These are phyloP conservation scores for Castanopsis chinensis DNA, from an alignment of 306 rosid genomes.

Conservation along the genomic window DNA sequence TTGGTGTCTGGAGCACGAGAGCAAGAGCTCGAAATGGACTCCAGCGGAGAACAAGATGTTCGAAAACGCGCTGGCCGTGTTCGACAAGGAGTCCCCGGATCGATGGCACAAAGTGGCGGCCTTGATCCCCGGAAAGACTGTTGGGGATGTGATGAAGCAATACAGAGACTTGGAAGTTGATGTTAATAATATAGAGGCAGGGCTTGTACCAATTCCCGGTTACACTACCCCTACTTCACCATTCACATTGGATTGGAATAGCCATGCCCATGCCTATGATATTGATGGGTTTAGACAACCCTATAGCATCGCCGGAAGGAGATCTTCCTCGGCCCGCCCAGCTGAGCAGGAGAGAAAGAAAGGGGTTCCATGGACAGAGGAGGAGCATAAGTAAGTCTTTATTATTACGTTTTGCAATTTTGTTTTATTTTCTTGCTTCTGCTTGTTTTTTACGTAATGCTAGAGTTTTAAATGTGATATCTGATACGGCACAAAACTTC, in stretches of 20 bases:
- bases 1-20: slow-evolving; percentile 52
- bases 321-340: slow-evolving; percentile 47
- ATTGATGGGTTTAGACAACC: slow-evolving; percentile 54
- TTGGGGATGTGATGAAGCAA: slow-evolving; percentile 63
- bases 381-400: slow-evolving; percentile 75
- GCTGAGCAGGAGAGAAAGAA: slow-evolving; percentile 82
- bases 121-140: slow-evolving; percentile 77
- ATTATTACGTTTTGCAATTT: too few relatives aligned
- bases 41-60: slow-evolving; percentile 78
- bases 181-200: slow-evolving; percentile 79
- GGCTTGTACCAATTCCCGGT: slow-evolving; percentile 72
- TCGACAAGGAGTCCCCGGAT: slow-evolving; percentile 74
- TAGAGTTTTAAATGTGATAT: background rate
- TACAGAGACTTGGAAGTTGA: slow-evolving; percentile 71
- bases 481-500: background rate
- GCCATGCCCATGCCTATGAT: slow-evolving; percentile 46
- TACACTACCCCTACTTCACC: slow-evolving; percentile 42
- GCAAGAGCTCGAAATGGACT: slow-evolving; percentile 62
- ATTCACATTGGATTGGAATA: slow-evolving; percentile 75
- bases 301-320: slow-evolving; percentile 49
- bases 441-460: slow-evolving; percentile 1
- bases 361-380: slow-evolving; percentile 96
- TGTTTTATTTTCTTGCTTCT: background rate
- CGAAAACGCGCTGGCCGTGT: slow-evolving; percentile 84
- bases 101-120: slow-evolving; percentile 82